Conservation (phyloP, 352 stramenopile genomes). For the Phytophthora constricta region DNA sequence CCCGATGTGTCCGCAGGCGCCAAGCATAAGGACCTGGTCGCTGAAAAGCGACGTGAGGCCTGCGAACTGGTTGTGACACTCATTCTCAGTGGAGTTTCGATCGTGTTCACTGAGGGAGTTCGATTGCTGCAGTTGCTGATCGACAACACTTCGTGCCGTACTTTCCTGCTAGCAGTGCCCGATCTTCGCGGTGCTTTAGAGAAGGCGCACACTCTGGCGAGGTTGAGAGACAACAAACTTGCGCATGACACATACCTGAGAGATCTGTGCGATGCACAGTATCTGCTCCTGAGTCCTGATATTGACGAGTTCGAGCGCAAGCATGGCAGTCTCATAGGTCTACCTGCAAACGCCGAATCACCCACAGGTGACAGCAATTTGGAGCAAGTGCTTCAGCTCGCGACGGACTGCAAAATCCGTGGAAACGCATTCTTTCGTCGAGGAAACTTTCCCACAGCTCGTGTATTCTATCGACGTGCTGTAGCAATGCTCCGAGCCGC, state of each 20-base stretch:
- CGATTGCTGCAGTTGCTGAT: constrained; percentile 72
- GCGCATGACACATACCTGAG: constrained; percentile 53
- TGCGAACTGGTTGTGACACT: constrained; percentile 63
- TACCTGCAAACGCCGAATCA: constrained; percentile 39
- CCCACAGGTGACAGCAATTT: constrained; percentile 22
- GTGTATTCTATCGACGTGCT: constrained; percentile 67
- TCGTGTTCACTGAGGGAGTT: constrained; percentile 62
- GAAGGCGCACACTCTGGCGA: constrained; percentile 46
- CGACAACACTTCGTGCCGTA: constrained; percentile 35
- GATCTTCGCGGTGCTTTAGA: constrained; percentile 71
- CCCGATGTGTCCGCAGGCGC: neutral
- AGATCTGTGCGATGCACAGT: constrained; percentile 51
- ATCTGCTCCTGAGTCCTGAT: constrained; percentile 40
- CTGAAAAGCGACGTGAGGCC: constrained; percentile 16
- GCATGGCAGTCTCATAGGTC: constrained; percentile 59
- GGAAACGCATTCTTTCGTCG: constrained; percentile 72
- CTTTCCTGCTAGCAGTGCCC: constrained; percentile 34
- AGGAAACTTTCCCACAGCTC: constrained; percentile 63
- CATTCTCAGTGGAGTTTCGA: constrained; percentile 57
- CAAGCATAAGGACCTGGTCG: neutral
- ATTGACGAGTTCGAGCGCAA: constrained; percentile 63
- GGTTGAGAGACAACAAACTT: constrained; percentile 43
- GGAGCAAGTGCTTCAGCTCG: constrained; percentile 16
- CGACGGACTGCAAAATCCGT: constrained; percentile 49
- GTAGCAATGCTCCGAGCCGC: constrained; percentile 55